These are phyloP conservation scores for Orbilia javanica DNA, from an alignment of 2,329 filamentous ascomycete species.

Conservation along the genomic window DNA sequence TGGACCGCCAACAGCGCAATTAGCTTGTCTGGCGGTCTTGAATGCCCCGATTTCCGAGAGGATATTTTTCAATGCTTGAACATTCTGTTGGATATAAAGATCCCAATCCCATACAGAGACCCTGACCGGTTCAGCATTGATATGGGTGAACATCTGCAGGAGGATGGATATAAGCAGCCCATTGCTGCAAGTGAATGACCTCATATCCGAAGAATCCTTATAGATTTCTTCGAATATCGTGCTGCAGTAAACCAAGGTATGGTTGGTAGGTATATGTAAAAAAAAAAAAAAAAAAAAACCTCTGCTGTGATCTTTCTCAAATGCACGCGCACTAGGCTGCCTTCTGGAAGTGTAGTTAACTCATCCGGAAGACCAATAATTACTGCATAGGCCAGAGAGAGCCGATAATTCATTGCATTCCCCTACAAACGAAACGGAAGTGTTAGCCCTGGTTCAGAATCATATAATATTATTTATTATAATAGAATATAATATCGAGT, in stretches of 20 bases:
- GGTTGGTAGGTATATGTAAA: not conserved
- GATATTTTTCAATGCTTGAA: not conserved
- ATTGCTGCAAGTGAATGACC: not conserved
- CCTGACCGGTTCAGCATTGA: not conserved
- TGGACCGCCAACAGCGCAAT: slow-evolving; percentile 24
- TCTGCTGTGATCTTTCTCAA: not conserved
- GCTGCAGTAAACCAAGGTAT: not conserved
- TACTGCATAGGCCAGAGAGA: not conserved
- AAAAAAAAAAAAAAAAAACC: not conserved
- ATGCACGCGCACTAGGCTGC: not conserved
- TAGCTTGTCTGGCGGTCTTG: not conserved
- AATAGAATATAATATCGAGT: too few species aligned
- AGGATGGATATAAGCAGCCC: not conserved
- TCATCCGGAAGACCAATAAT: not conserved
- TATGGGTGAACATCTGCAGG: not conserved
- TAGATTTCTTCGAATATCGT: not conserved
- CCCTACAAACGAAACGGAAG: not conserved
- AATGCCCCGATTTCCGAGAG: slow-evolving; percentile 19
- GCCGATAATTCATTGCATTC: too few species aligned
- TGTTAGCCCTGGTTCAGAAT: not conserved
- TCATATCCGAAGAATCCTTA: not conserved
- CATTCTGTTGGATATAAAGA: slow-evolving; percentile 18
- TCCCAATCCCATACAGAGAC: slow-evolving; percentile 30
- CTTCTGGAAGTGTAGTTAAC: not conserved
- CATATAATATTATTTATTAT: too few species aligned